Evolutionary conservation across 1,139 yeast genomes (phyloP), one percentile per base, ranked within the genome.

Genomic region (Meyerozyma carpophila): DNA sequence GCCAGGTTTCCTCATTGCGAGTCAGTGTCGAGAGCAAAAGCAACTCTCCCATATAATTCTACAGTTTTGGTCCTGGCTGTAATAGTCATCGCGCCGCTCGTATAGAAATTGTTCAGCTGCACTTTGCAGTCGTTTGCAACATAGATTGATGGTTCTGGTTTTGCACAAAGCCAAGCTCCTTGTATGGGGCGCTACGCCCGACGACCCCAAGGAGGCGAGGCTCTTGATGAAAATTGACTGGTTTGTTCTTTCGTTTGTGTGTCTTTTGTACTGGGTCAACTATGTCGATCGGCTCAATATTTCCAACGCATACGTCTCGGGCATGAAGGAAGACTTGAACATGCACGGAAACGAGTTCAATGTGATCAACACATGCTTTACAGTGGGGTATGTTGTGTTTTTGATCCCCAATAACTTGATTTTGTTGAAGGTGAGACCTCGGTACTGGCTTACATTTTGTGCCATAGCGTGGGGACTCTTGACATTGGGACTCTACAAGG

Each of bases 241-340:
- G 59, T 77, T 77, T 47, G 79, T 80, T n/a, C 59, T 79, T 28
- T 70, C 81, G 0, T 79, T 75, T 55, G 76, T 75, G 4, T 78
- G 83, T 51, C 61, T 79, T 39, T 66, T 74, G 34, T 80, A 79
- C 52, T 80, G 83, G 83, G 58, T 66, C 44, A 68, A 70, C 44
- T 69, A 65, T 51, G 57, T 75, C 28, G 81, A 77, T 52, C 58
- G 77, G 44, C 59, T 73, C 16, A 77, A 77, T 51, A 51, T 80
- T 32, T 60, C 74, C 31, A 77, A 77, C 51, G 85, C 86, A 2
- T 81, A 79, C 55, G 82, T 81, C 20, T 71, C 80, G 3, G 86
- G 85, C 4, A 73, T 81, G 80, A 70, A 73, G 50, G 77, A 77
- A 43, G 81, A 73, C 40, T 52, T 81, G 41, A 56, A 65, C 4